A percentile compares a stretch with the other conserved stretches of the same genome.
Conservation (phyloP, 2,329 filamentous ascomycete species). For the Botrytis medusae region DNA sequence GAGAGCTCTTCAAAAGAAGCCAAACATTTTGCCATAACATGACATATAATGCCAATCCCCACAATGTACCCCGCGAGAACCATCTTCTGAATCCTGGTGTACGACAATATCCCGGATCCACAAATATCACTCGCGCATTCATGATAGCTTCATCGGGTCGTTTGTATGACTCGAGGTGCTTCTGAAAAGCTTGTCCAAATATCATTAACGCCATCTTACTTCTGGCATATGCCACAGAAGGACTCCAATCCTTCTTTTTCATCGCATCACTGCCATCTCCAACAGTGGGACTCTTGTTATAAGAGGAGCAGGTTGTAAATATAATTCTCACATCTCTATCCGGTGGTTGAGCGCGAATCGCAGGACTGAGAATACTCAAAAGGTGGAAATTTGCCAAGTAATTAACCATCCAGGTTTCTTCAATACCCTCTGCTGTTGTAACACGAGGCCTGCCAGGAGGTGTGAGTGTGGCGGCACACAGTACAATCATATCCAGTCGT, state of each 20-base stretch:
- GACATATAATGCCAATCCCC: conserved; percentile 76
- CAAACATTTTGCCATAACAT: conserved; percentile 78
- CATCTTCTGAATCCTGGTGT: conserved; percentile 87
- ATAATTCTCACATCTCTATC: conserved; percentile 91
- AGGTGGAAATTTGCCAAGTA: conserved; percentile 96
- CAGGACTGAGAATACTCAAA: conserved; percentile 85
- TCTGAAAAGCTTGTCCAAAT: conserved; percentile 88
- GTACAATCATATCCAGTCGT: conserved; percentile 83
- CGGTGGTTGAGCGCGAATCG: conserved; percentile 84
- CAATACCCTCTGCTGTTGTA: conserved; percentile 75
- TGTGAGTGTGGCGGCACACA: conserved; percentile 79
- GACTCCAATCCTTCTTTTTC: conserved; percentile 53
- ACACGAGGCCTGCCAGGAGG: conserved; percentile 61
- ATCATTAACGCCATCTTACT: conserved; percentile 80
- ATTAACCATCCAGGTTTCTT: conserved; percentile 91
- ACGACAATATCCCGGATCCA: conserved; percentile 80
- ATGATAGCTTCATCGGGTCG: conserved; percentile 79
- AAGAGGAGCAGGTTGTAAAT: conserved; percentile 82
- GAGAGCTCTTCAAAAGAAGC: conserved; percentile 81
- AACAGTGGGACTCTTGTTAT: conserved; percentile 73
- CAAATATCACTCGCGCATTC: conserved; percentile 80
- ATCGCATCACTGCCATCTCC: conserved; percentile 49
- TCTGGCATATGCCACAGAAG: conserved; percentile 59
- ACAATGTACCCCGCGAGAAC: conserved; percentile 80
- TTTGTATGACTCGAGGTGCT: conserved; percentile 81